Base-by-base conservation (phyloP, 2,329 filamentous ascomycete species). In the Trematosphaeria pertusa region DNA sequence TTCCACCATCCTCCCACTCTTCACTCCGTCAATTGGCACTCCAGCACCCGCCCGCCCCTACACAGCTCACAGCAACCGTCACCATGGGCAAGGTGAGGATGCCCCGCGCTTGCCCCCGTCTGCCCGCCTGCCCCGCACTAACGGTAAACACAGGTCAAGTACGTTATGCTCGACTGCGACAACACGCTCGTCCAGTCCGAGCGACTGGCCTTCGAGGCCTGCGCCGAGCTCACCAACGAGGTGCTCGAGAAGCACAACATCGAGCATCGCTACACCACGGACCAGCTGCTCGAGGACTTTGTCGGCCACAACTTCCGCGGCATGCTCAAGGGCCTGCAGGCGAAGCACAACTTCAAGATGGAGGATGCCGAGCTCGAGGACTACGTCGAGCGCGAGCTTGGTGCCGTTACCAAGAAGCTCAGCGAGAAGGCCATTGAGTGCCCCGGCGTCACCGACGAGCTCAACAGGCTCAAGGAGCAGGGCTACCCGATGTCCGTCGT, bases 161-260 rank as follows among this genome's bases (percentile, higher is more conserved):
- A 78, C 68, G 75, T 79, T 65, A 75, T 79, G 55, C 75, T 80
- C 70, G 77, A 80, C 73, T 80, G 81, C 74, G 79, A 96, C 83
- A 96, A 96, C 82, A 96, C 91, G 56, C 89, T 96, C 71, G 91
- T 94, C 71, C 85, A 94, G 64, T 95, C 90, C 43, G 92, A 96
- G 79, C 86, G 89, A 66, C 82, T 96, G 62, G 91, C 91, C 70
- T 96, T 96, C 73, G 89, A 93, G 76, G 91, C 89, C 59, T 96
- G 90, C 74, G 89, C 91, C 65, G 88, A 89, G 50, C 85, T 96
- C 56, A 87, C 91, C 79, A 96, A 96, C 77, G 80, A 91, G 73
- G 89, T 96, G 71, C 85, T 93, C 70, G 79, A 81, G 61, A 81
- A 82, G 65, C 81, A 87, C 66, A 76, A 80, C 62, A 78, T 90